phyloP scores from a whole-genome alignment of 352 stramenopile species.

The Phytophthora vignae region DNA sequence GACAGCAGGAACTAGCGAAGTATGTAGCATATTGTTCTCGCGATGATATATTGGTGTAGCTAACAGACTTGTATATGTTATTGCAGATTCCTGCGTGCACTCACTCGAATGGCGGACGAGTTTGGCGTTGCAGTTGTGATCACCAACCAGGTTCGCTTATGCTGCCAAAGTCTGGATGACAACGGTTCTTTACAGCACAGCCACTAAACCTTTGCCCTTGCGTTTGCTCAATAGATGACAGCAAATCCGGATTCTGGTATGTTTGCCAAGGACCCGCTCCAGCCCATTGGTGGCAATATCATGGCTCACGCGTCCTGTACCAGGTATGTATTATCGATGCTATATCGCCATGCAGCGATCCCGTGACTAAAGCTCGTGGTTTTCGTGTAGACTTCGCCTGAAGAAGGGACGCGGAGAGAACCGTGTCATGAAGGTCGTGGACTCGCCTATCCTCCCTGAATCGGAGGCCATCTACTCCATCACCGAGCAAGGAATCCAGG shows the following conservation, averaged over 20 bases:
- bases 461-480: constrained; percentile 99
- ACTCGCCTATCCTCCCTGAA: constrained; percentile 97
- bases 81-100: constrained; percentile 95
- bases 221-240: constrained; percentile 68
- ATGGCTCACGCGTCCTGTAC: constrained; percentile 89
- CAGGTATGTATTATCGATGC: constrained; percentile 42
- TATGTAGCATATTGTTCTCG: constrained; percentile 29
- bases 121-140: constrained; percentile 98
- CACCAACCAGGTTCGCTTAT: constrained; percentile 80
- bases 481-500: constrained; percentile 93
- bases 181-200: not conserved
- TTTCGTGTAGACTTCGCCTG: constrained; percentile 84
- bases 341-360: not conserved
- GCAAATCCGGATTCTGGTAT: constrained; percentile 91
- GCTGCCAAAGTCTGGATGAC: not conserved
- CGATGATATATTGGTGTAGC: not conserved
- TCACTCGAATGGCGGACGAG: constrained; percentile 98
- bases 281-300: constrained; percentile 93
- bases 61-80: constrained; percentile 1
- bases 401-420: constrained; percentile 98
- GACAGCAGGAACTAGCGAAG: constrained; percentile 90
- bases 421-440: constrained; percentile 97
- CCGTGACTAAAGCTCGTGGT: not conserved
- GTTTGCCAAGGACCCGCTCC: constrained; percentile 91
- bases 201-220: not conserved